Conservation (phyloP, 2,329 filamentous ascomycete genomes). For the Penicillium thymicola region DNA sequence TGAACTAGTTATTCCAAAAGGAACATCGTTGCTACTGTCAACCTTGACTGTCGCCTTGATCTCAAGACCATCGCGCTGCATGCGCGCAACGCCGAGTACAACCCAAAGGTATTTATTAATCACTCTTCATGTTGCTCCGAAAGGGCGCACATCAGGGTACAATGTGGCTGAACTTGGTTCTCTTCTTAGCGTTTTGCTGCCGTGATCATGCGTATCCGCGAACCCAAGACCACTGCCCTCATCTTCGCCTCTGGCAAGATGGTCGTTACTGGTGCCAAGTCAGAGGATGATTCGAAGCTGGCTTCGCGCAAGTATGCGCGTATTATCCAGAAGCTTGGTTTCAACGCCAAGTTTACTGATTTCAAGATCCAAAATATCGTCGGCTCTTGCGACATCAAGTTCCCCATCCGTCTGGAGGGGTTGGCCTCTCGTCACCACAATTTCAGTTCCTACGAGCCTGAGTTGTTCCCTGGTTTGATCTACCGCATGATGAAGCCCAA, state of each 20-base stretch:
- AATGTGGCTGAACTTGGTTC: constrained; percentile 45
- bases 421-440: constrained; percentile 96
- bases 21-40: constrained; percentile 99
- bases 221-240: constrained; percentile 95
- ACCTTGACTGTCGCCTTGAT: constrained; percentile 93
- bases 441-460: constrained; percentile 98
- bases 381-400: constrained; percentile 98
- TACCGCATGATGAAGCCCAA: constrained; percentile 99
- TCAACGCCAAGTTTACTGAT: constrained; percentile 99
- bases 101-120: constrained; percentile 72
- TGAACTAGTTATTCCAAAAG: constrained; percentile 57
- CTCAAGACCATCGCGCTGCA: constrained; percentile 98
- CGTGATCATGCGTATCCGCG: constrained; percentile 99
- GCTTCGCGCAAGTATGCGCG: constrained; percentile 96
- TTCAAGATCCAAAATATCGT: constrained; percentile 99
- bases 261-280: constrained; percentile 98
- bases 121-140: constrained; percentile 31
- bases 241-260: constrained; percentile 99
- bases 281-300: constrained; percentile 95
- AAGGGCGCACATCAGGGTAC: constrained; percentile 33
- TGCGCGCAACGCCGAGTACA: constrained; percentile 97
- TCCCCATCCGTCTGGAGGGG: constrained; percentile 94
- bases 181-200: constrained; percentile 84
- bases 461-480: constrained; percentile 97
- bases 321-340: constrained; percentile 99